Evolutionary conservation across 1,284 basidiomycete genomes (phyloP), one percentile per base, ranked within the genome.

Genomic region (Filobasidium uniguttulatum): DNA sequence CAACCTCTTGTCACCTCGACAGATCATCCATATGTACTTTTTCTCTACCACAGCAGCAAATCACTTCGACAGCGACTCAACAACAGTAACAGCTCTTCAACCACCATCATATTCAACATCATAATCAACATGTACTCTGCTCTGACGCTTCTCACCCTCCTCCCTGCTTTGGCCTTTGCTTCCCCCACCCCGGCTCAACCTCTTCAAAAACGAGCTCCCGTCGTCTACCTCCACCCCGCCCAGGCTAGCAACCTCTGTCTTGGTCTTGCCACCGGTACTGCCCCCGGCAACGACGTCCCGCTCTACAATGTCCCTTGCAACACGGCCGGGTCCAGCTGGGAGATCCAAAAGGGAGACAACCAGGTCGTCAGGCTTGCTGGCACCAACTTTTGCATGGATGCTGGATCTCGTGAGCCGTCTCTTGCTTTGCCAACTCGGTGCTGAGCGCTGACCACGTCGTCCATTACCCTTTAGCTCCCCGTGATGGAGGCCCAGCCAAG

Each of bases 351-450:
- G 40, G 40, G 40, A 5, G 40, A 43, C 19, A 26, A 43, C 14
- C 40, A 28, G 23, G 31, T 46, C 0, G 49, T 53, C 19, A 37
- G 44, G 25, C 40, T 57, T 22, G 48, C 48, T 31, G 52, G 52
- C 5, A 55, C 52, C 8, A 44, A 54, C 43, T 56, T 48, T 29
- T 56, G 55, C 23, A 33, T 56, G 20, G 55, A 56, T 30, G 52
- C 55, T n/a, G 55, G 55, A 12, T n/a, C 26, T 10, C 40, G 52
- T 54, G 26, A 47, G 52, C 46, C 5, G 33, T n/a, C n/a, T n/a
- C n/a, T n/a, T n/a, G n/a, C n/a, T n/a, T n/a, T n/a, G n/a, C n/a
- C n/a, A n/a, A n/a, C n/a, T n/a, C n/a, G n/a, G n/a, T n/a, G n/a
- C n/a, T n/a, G n/a, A n/a, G n/a, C n/a, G n/a, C n/a, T n/a, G n/a